Conservation (phyloP, 768 basidiomycete genomes). For the Kwoniella dendrophila region DNA sequence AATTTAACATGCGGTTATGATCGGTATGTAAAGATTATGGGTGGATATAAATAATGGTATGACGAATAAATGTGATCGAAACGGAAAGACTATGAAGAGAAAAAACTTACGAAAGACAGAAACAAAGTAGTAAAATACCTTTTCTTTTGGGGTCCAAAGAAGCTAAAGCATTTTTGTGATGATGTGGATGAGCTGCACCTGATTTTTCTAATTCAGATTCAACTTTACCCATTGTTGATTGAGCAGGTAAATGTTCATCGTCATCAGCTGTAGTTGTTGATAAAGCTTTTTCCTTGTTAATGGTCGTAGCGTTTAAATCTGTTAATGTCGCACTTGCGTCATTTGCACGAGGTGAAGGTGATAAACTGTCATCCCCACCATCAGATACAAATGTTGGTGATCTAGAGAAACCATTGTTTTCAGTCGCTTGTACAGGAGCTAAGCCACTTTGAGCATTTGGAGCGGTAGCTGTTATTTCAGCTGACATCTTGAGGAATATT, state of each 20-base stretch:
- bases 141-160: conserved; percentile 32
- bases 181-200: conserved; percentile 19
- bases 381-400: conserved; percentile 21
- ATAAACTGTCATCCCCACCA: conserved; percentile 4
- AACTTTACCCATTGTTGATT: conserved; percentile 25
- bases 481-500: conserved; percentile 14
- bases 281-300: conserved; percentile 17
- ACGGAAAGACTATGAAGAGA: neutral
- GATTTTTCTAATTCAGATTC: conserved; percentile 13
- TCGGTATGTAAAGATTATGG: neutral
- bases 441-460: conserved; percentile 10
- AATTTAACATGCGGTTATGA: neutral
- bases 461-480: conserved; percentile 5
- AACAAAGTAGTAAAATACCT: conserved; percentile 38
- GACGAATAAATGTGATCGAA: neutral
- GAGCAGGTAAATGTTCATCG: conserved; percentile 23
- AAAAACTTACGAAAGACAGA: conserved; percentile 45
- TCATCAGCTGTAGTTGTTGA: neutral
- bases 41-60: neutral
- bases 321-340: conserved; percentile 19
- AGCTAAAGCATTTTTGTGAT: conserved; percentile 29
- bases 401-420: conserved; percentile 16
- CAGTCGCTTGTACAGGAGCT: neutral
- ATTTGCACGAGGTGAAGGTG: neutral
- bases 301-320: conserved; percentile 9